phyloP scores from a whole-genome alignment of 2,329 filamentous ascomycete genomes.

The Cryphonectria nitschkei region DNA sequence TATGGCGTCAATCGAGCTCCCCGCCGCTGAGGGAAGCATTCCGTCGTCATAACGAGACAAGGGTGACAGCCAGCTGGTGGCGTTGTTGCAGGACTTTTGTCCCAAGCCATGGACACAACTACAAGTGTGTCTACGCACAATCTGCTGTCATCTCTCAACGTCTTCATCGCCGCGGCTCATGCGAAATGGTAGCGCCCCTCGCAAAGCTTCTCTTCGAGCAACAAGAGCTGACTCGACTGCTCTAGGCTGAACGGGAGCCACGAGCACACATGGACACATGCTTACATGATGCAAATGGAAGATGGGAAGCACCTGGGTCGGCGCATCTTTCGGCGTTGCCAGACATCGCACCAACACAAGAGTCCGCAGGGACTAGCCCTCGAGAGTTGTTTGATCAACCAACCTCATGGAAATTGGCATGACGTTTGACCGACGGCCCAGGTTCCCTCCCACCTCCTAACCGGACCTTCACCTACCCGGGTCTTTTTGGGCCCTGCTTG shows the following conservation, averaged over 20 bases:
- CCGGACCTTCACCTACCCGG: neutral
- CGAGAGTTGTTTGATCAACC: neutral
- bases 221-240: neutral
- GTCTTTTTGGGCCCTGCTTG: neutral
- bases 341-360: conserved; percentile 2
- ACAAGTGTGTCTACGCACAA: neutral
- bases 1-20: neutral
- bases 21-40: neutral
- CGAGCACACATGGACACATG: neutral
- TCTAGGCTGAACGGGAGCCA: neutral
- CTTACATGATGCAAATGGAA: no score
- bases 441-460: neutral
- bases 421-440: neutral
- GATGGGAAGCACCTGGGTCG: neutral
- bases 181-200: neutral
- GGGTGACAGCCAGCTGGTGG: neutral
- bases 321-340: conserved; percentile 11
- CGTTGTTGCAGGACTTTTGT: neutral
- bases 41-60: neutral
- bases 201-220: no score
- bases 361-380: conserved; percentile 1
- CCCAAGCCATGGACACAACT: neutral
- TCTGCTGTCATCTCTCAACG: neutral
- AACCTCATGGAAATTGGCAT: neutral
- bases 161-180: neutral